These are phyloP conservation scores for Alternaria brassicicola DNA, from an alignment of 2,329 filamentous ascomycete species.

Conservation along the genomic window DNA sequence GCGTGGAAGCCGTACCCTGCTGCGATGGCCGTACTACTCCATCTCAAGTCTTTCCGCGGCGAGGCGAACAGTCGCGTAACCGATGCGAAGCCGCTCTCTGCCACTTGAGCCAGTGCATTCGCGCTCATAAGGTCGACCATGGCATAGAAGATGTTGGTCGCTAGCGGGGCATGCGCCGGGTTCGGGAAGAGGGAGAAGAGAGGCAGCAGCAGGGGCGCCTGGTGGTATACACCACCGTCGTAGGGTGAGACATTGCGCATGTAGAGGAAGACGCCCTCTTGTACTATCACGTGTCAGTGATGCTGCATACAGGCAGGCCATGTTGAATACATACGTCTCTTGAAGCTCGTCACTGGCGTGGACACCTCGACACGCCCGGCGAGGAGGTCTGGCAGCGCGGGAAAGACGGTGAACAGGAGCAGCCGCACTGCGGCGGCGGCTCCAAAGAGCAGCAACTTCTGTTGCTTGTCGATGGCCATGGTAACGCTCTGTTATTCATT, in stretches of 20 bases:
- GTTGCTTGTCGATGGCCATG: slow-evolving; percentile 55
- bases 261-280: slow-evolving; percentile 96
- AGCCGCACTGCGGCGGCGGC: slow-evolving; percentile 80
- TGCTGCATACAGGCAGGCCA: background rate
- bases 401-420: slow-evolving; percentile 79
- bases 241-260: slow-evolving; percentile 96
- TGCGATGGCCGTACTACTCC: slow-evolving; percentile 76
- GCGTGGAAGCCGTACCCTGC: slow-evolving; percentile 66
- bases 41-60: slow-evolving; percentile 73
- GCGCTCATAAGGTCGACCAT: slow-evolving; percentile 82
- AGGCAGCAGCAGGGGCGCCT: slow-evolving; percentile 83
- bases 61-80: slow-evolving; percentile 80
- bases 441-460: slow-evolving; percentile 72
- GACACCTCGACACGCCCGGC: slow-evolving; percentile 95
- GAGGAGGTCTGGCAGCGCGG: slow-evolving; percentile 80
- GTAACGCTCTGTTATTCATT: slow-evolving; percentile 7
- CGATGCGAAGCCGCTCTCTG: slow-evolving; percentile 78
- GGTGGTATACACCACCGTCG: slow-evolving; percentile 84
- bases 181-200: slow-evolving; percentile 88
- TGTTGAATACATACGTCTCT: slow-evolving; percentile 71
- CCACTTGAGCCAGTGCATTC: slow-evolving; percentile 76
- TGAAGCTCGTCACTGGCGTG: slow-evolving; percentile 97
- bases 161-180: slow-evolving; percentile 68
- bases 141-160: slow-evolving; percentile 81
- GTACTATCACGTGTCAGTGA: slow-evolving; percentile 63